Percentiles rank a stretch among this genome's conserved stretches.
Evolutionary conservation across 768 basidiomycete species (phyloP).

Genomic region (Tephrocybe sp.): DNA sequence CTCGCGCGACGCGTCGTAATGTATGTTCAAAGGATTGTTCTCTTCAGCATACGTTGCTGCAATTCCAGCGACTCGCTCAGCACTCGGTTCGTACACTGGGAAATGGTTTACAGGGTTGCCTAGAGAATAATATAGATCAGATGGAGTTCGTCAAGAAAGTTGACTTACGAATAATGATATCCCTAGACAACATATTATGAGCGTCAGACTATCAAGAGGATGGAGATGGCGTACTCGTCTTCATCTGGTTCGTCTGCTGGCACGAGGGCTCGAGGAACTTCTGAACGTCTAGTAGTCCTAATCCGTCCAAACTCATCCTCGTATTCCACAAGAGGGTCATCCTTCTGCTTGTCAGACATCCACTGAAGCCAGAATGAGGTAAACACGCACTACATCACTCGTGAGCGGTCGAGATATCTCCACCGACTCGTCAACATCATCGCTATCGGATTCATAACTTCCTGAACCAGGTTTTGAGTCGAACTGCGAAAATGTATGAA

Average conservation of each 20-base stretch:
- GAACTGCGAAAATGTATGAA: slow-evolving; percentile 51
- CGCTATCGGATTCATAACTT: slow-evolving; percentile 66
- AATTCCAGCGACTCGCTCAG: slow-evolving; percentile 76
- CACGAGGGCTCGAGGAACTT: slow-evolving; percentile 70
- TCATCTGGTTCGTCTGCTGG: slow-evolving; percentile 48
- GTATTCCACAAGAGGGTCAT: slow-evolving; percentile 82
- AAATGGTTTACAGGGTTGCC: slow-evolving; percentile 85
- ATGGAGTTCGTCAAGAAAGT: neutral
- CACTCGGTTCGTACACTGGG: slow-evolving; percentile 84
- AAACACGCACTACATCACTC: slow-evolving; percentile 38
- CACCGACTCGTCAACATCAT: slow-evolving; percentile 78
- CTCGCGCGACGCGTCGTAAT: slow-evolving; percentile 84
- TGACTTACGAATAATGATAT: slow-evolving; percentile 56
- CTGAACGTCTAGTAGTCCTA: slow-evolving; percentile 67
- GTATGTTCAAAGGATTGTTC: slow-evolving; percentile 67
- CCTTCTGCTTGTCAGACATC: slow-evolving; percentile 32
- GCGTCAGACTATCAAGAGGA: slow-evolving; percentile 6
- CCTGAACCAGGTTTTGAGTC: slow-evolving; percentile 54
- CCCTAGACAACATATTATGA: slow-evolving; percentile 35
- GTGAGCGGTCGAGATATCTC: slow-evolving; percentile 50
- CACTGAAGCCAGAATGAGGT: slow-evolving; percentile 1
- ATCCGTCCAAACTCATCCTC: slow-evolving; percentile 87
- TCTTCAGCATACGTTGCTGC: slow-evolving; percentile 68
- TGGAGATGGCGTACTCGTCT: slow-evolving; percentile 51
- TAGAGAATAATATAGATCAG: slow-evolving; percentile 24